Evolutionary conservation across 352 stramenopile species (phyloP).

Genomic region (Phytopythium montanum): DNA sequence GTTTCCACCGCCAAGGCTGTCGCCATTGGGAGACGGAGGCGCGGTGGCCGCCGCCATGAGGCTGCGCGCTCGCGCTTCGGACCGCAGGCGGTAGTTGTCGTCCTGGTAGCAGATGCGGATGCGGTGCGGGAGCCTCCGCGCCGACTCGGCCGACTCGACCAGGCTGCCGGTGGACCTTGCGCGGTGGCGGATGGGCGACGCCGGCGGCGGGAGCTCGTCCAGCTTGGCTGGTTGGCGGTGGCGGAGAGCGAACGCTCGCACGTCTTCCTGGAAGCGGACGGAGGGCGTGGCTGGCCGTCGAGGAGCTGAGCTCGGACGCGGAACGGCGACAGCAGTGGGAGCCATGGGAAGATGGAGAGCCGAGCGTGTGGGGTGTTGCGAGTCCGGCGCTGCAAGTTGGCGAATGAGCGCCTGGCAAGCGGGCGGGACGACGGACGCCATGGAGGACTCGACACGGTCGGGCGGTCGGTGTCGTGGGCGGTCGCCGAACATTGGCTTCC

Average conservation of each 20-base stretch:
- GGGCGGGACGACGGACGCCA: neutral
- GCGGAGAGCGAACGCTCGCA: neutral
- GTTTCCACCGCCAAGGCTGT: slow-evolving; percentile 15
- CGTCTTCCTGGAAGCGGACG: neutral
- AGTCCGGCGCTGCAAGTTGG: slow-evolving; percentile 1
- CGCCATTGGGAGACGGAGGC: no score
- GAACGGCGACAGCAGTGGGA: neutral
- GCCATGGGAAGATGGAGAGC: neutral
- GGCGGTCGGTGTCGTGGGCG: no score
- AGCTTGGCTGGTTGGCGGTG: slow-evolving; percentile 4
- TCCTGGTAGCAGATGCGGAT: slow-evolving; percentile 40
- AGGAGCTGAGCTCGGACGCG: neutral
- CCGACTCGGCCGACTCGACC: neutral
- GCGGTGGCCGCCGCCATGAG: slow-evolving; percentile 28
- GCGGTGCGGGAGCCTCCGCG: slow-evolving; percentile 14
- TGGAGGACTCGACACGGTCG: neutral
- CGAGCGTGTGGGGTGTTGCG: neutral
- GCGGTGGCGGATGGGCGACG: slow-evolving; percentile 4
- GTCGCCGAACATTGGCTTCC: no score
- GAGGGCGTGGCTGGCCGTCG: neutral
- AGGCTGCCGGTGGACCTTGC: slow-evolving; percentile 5
- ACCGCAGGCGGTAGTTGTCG: slow-evolving; percentile 33
- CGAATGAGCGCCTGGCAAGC: neutral
- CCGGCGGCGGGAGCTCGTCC: neutral
- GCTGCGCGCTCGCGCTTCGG: slow-evolving; percentile 23